Evolutionary conservation across 2,329 filamentous ascomycete genomes (phyloP).

Genomic region (Fusarium sp.): DNA sequence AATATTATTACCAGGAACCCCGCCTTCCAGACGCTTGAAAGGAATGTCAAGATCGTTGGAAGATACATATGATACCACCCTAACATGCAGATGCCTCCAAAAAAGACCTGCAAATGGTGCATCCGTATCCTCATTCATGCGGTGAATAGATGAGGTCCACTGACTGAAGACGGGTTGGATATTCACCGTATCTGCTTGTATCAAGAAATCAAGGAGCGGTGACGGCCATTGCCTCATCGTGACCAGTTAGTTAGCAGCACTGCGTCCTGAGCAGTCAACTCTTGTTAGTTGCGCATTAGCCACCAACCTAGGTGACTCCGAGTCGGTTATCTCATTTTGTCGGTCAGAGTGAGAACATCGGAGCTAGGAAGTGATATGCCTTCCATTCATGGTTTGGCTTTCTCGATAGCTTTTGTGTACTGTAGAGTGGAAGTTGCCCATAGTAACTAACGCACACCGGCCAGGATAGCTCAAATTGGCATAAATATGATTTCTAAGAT

Average conservation of each 20-base stretch:
- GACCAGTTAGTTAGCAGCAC: slow-evolving; percentile 5
- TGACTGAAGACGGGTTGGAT: neutral
- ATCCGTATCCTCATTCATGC: slow-evolving; percentile 8
- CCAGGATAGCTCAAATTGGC: slow-evolving; percentile 27
- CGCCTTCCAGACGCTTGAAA: slow-evolving; percentile 1
- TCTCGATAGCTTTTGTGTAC: neutral
- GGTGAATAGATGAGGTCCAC: slow-evolving; percentile 18
- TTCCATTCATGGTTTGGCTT: slow-evolving; percentile 20
- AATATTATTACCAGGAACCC: neutral
- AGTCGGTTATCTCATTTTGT: slow-evolving; percentile 31
- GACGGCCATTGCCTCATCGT: slow-evolving; percentile 29
- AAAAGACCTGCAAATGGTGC: slow-evolving; percentile 7
- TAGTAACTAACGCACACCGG: neutral
- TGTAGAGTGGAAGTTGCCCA: slow-evolving; percentile 5
- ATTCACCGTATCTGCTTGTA: slow-evolving; percentile 22
- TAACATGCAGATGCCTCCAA: neutral
- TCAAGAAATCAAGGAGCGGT: slow-evolving; percentile 35
- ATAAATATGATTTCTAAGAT: neutral
- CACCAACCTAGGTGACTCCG: slow-evolving; percentile 4
- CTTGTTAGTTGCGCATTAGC: slow-evolving; percentile 31
- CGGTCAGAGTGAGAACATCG: slow-evolving; percentile 30
- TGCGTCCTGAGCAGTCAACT: slow-evolving; percentile 4
- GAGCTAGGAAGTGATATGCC: slow-evolving; percentile 20
- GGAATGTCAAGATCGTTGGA: neutral
- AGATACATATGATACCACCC: slow-evolving; percentile 6